Evolutionary conservation across 257 asterid species (phyloP), one percentile per base, ranked within the genome.

Genomic region (Nicotiana obtusifolia): DNA sequence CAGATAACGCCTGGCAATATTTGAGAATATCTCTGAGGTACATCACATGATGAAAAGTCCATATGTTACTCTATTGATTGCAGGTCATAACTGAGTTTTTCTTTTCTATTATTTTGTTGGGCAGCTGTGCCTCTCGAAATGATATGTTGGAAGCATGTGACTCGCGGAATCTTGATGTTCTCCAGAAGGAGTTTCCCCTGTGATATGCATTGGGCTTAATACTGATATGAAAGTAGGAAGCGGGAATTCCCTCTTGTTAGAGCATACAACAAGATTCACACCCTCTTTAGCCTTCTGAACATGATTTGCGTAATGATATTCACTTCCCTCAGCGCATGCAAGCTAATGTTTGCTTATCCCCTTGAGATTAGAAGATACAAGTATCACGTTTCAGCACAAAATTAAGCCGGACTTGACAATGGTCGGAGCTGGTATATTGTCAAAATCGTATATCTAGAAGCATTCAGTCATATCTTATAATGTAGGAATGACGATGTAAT

Each of bases 1-100:
- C 99, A 4, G 98, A 93, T 77, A 94, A 96, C 81, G 98, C 98
- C 47, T 96, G 99, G 99, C 99, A 94, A 78, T 96, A 94, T 89
- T 84, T 96, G 92, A 88, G 98, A 89, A 93, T 96, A 78, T 94
- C 98, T 19, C 83, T 94, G 89, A 93, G 98, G 98, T 94, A 92
- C 37, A 64, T 78, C 30, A 11, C 79, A 35, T 76, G 33, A 60
- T 57, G 19, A 80, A 57, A 66, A 44, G 17, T 71, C 8, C 17
- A 16, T 31, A 0, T 19, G 56, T 19, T 28, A 22, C 65, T 52
- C 35, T 52, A 65, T 49, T 71, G 10, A 78, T 49, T 53, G 66
- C 64, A 47, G 22, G 35, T 66, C 82, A 83, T 33, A 10, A 20
- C 56, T 68, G 56, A 65, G 35, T 71, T 71, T 47, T 73, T 47